phyloP scores from a whole-genome alignment of 192 early-diverging fungal genomes.

The Entomortierella beljakovae region DNA sequence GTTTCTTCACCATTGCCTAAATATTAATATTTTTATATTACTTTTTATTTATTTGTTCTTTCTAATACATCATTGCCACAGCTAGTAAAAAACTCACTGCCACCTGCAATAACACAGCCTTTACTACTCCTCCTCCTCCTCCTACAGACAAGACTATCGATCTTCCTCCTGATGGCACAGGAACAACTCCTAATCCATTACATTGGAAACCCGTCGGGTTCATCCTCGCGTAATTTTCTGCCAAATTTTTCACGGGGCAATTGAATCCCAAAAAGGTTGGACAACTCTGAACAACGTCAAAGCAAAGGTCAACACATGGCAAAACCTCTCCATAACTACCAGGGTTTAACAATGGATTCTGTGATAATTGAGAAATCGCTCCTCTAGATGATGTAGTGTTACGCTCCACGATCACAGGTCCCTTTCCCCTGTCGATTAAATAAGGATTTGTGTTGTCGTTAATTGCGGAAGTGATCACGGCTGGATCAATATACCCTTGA shows the following conservation, averaged over 20 bases:
- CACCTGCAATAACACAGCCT: background rate
- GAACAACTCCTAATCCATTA: slow-evolving; percentile 44
- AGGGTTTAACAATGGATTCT: slow-evolving; percentile 48
- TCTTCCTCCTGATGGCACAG: slow-evolving; percentile 26
- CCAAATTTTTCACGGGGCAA: slow-evolving; percentile 62
- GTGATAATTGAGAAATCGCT: slow-evolving; percentile 21
- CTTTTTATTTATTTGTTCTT: too few species aligned
- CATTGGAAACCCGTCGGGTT: slow-evolving; percentile 35
- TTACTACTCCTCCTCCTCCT: background rate
- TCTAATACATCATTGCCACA: too few species aligned
- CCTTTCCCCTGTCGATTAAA: slow-evolving; percentile 34
- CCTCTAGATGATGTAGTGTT: slow-evolving; percentile 22
- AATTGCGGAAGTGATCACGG: background rate
- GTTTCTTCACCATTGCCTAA: too few species aligned
- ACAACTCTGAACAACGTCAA: slow-evolving; percentile 67
- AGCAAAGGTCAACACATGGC: slow-evolving; percentile 70
- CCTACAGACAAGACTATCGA: background rate
- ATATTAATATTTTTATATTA: too few species aligned
- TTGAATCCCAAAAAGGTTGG: slow-evolving; percentile 64
- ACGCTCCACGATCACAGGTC: slow-evolving; percentile 22
- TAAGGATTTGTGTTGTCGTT: slow-evolving; percentile 28
- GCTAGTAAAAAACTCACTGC: slow-evolving; percentile 3
- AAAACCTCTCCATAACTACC: slow-evolving; percentile 61
- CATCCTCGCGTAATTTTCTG: slow-evolving; percentile 45
- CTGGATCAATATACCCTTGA: slow-evolving; percentile 16